These are phyloP conservation scores for Barbatosphaeria neglecta DNA, from an alignment of 495 filamentous ascomycete genomes.

Conservation along the genomic window DNA sequence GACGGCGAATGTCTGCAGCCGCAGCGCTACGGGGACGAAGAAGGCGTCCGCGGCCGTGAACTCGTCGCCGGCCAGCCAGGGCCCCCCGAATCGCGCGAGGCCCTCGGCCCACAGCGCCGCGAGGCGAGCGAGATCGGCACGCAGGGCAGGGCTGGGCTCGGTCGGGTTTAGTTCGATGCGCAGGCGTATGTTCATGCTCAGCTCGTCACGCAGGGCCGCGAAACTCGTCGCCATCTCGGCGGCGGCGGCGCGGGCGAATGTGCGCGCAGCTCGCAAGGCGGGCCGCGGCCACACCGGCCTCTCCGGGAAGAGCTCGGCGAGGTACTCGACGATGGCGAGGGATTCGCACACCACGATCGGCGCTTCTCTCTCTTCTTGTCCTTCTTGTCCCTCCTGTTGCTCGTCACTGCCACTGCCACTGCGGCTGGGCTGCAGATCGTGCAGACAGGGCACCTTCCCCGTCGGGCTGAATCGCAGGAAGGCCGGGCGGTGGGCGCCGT, in stretches of 20 bases:
- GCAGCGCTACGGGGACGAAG: conserved; percentile 26
- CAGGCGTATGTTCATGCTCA: conserved; percentile 33
- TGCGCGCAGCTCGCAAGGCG: conserved; percentile 31
- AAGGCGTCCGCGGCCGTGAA: conserved; percentile 31
- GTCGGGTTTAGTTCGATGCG: conserved; percentile 12
- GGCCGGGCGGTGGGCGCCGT: conserved; percentile 8
- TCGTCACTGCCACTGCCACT: neutral
- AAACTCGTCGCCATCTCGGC: conserved; percentile 49
- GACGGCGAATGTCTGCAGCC: conserved; percentile 9
- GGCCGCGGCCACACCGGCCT: conserved; percentile 33
- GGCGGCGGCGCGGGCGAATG: conserved; percentile 36
- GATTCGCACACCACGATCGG: conserved; percentile 34
- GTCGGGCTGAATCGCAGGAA: conserved; percentile 20
- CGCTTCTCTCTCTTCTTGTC: no score
- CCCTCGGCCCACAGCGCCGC: conserved; percentile 26
- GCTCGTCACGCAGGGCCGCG: conserved; percentile 27
- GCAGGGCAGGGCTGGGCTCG: conserved; percentile 11
- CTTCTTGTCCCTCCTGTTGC: no score
- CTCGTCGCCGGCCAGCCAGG: conserved; percentile 23
- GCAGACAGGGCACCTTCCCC: conserved; percentile 19
- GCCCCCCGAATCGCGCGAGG: conserved; percentile 22
- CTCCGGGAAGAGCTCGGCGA: conserved; percentile 35
- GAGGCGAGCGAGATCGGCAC: conserved; percentile 19
- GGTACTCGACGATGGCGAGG: conserved; percentile 42
- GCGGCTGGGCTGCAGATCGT: conserved; percentile 4